Evolutionary conservation across 2,329 filamentous ascomycete genomes (phyloP).

Genomic region (Chaetomiaceae sp.): DNA sequence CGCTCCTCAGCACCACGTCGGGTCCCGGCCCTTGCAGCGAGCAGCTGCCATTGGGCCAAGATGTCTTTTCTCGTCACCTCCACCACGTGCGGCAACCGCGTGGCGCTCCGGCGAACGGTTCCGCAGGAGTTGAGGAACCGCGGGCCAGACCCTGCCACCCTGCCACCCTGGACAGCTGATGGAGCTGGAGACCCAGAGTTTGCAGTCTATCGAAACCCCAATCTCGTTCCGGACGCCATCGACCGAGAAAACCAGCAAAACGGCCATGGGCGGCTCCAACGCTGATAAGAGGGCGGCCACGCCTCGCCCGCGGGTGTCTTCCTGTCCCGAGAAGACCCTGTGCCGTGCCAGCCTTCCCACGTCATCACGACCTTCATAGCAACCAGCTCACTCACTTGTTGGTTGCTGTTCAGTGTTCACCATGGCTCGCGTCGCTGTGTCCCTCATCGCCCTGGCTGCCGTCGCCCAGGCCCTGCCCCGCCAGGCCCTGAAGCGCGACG

Average conservation of each 20-base stretch:
- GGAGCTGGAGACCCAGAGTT: background rate
- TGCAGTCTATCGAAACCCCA: constrained; percentile 6
- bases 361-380: background rate
- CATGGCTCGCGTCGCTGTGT: constrained; percentile 13
- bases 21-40: too few relatives aligned
- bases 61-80: background rate
- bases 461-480: constrained; percentile 13
- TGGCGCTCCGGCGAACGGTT: background rate
- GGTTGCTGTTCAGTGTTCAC: background rate
- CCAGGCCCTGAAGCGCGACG: background rate
- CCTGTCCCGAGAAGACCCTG: too few relatives aligned
- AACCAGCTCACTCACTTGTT: background rate
- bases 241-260: background rate
- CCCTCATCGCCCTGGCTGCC: constrained; percentile 13
- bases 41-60: background rate
- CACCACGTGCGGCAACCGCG: background rate
- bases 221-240: constrained; percentile 5
- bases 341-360: too few relatives aligned
- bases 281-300: background rate
- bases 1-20: background rate
- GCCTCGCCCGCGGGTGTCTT: background rate
- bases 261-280: background rate
- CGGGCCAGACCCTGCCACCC: background rate
- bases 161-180: background rate
- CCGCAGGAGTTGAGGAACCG: background rate